Evolutionary conservation across 352 stramenopile genomes (phyloP).

Genomic region (Globisporangium cystogenes): DNA sequence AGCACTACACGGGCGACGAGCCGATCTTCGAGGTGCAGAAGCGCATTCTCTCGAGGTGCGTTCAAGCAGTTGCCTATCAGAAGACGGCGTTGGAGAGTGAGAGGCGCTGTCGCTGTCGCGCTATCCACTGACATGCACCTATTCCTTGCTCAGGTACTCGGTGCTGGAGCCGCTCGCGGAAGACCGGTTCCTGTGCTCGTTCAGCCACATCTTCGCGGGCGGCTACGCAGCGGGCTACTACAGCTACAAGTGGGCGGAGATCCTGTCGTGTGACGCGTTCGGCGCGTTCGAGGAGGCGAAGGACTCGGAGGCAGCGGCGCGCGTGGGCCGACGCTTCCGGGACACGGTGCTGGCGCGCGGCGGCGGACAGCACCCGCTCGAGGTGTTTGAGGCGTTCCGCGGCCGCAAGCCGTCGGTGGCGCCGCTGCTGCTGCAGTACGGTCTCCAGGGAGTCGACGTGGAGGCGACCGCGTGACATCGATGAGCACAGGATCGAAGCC

Average conservation of each 20-base stretch:
- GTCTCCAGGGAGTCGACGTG: slow-evolving; percentile 15
- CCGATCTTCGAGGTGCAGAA: slow-evolving; percentile 93
- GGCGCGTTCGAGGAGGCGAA: slow-evolving; percentile 95
- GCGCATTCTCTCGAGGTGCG: slow-evolving; percentile 80
- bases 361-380: slow-evolving; percentile 80
- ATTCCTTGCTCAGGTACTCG: slow-evolving; percentile 34
- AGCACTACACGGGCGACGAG: slow-evolving; percentile 67
- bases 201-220: slow-evolving; percentile 98
- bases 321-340: slow-evolving; percentile 90
- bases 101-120: no score
- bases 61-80: neutral
- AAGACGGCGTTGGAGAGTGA: no score
- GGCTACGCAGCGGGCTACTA: slow-evolving; percentile 98
- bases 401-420: slow-evolving; percentile 92
- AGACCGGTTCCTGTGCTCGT: slow-evolving; percentile 98
- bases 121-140: neutral
- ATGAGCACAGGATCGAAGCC: no score
- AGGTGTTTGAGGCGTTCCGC: slow-evolving; percentile 96
- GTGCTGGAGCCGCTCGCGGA: slow-evolving; percentile 90
- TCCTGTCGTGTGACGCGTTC: slow-evolving; percentile 97
- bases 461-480: slow-evolving; percentile 1
- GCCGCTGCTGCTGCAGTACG: slow-evolving; percentile 94
- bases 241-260: slow-evolving; percentile 97
- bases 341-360: slow-evolving; percentile 91
- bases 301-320: slow-evolving; percentile 45